Percentiles rank a stretch among this genome's conserved stretches.
Evolutionary conservation across 176 grass and related monocot species (phyloP).

Genomic region (Cenchrus fungigraminus): DNA sequence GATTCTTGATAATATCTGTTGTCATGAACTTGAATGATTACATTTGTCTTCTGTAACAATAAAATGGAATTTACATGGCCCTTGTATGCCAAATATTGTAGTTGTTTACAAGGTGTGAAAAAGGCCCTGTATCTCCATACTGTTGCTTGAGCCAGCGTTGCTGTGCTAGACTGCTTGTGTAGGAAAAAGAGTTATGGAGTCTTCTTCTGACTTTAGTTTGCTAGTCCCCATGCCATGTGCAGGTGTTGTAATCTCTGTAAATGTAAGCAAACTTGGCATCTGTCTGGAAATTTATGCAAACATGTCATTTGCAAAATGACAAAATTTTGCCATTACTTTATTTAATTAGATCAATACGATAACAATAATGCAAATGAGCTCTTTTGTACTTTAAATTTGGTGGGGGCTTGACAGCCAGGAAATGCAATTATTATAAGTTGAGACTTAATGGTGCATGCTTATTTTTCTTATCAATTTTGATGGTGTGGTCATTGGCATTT

Average conservation of each 20-base stretch:
- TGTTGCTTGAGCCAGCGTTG: neutral
- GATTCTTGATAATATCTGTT: neutral
- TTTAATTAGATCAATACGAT: too few relatives aligned
- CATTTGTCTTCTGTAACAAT: neutral
- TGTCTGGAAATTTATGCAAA: neutral
- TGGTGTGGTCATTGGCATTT: neutral
- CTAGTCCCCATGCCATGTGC: neutral
- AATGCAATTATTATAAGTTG: neutral
- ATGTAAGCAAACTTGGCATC: neutral
- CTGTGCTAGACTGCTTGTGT: neutral
- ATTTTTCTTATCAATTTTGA: neutral
- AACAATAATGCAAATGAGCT: too few relatives aligned
- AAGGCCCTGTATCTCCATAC: neutral
- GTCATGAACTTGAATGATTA: neutral
- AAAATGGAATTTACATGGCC: neutral
- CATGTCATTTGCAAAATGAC: neutral
- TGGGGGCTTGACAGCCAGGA: too few relatives aligned
- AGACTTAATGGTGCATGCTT: neutral
- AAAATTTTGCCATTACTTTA: too few relatives aligned
- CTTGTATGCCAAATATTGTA: neutral
- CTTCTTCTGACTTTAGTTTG: neutral
- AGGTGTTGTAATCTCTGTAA: neutral
- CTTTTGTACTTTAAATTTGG: too few relatives aligned
- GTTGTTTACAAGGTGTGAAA: neutral
- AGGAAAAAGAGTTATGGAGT: neutral